Evolutionary conservation across 2,329 filamentous ascomycete genomes (phyloP), one percentile per base, ranked within the genome.

Genomic region (Bipolaris bicolor): DNA sequence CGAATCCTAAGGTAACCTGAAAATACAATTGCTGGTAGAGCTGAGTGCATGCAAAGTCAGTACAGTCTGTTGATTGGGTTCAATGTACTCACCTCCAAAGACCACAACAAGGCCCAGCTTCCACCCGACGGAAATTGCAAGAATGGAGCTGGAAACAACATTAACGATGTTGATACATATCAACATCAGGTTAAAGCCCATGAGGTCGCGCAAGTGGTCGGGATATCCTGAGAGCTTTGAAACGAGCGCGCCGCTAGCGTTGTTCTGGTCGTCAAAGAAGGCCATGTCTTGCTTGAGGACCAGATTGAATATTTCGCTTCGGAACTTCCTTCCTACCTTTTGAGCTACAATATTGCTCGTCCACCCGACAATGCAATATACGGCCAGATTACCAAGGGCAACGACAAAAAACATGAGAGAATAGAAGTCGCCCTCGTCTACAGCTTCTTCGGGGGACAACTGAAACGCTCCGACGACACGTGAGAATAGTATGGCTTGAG

Each of bases 271-370:
- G 75, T 98, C 95, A 67, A 97, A 99, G 76, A 93, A 98, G 26
- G 87, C 82, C 57, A 98, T 93, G 62, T 98, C 95, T 77, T 98
- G 94, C 63, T 93, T 90, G 49, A 98, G 86, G 80, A 98, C 92
- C 22, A 89, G 84, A 31, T 93, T 85, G 81, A 99, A 97, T 6
- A 92, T 90, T 55, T 80, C 78, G 43, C 66, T 68, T 24, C 75
- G 68, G 52, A 75, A 76, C 36, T 66, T 64, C 55, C 72, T 64
- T 1, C 72, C 69, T 3, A 75, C 66, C 29, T 70, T 47, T 57
- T 81, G 78, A 2, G 80, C 78, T 26, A 84, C 73, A 3, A 77
- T 71, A 50, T 81, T 82, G 16, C 78, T 78, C 1, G 69, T 62
- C 67, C 71, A 81, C 1, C 82, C 82, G 3, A 84, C 67, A n/a